Evolutionary conservation across 2,329 filamentous ascomycete species (phyloP), one percentile per base, ranked within the genome.

Genomic region (Neopestalotiopsis sp.): DNA sequence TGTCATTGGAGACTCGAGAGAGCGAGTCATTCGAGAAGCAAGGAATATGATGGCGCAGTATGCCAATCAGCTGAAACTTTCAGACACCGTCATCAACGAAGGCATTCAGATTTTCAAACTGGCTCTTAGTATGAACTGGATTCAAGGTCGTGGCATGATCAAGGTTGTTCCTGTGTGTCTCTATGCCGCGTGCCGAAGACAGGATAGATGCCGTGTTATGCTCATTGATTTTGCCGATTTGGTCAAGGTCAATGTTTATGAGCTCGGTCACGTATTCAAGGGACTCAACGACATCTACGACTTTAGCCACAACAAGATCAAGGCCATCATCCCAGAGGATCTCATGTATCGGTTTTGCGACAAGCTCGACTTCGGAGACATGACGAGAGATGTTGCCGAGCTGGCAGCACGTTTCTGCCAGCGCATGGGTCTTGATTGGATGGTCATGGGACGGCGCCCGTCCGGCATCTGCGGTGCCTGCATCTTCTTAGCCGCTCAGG

Each of bases 371-470:
- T 99, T 99, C 75, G 93, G 91, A 66, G 86, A 91, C 49, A 88
- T 92, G 72, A 95, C 92, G 17, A 91, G 92, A 78, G 92, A 92
- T 73, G 94, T 99, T 14, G 95, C 94, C 57, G 90, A 93, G 73
- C 94, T 98, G 76, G 96, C 96, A 6, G 91, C 95, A 68, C 90
- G 92, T 67, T 92, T 99, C 66, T 91, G 97, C 68, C 91, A 92
- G 79, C 91, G 96, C 71, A 98, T 99, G 96, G 95, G 94, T 72
- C 88, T 94, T 67, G 96, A 99, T 81, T 98, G 96, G 95, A 98
- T 99, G 89, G 92, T 95, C 61, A 94, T 95, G 78, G 96, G 96
- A 74, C 92, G 96, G 76, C 91, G 96, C 56, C 96, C 96, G 17
- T 95, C 95, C 6, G 96, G 96, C 73, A 91, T 98, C 67, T 98